Evolutionary conservation across 345 rosid species (phyloP), one percentile per base, ranked within the genome.

Genomic region (Lenwebbia sp.): DNA sequence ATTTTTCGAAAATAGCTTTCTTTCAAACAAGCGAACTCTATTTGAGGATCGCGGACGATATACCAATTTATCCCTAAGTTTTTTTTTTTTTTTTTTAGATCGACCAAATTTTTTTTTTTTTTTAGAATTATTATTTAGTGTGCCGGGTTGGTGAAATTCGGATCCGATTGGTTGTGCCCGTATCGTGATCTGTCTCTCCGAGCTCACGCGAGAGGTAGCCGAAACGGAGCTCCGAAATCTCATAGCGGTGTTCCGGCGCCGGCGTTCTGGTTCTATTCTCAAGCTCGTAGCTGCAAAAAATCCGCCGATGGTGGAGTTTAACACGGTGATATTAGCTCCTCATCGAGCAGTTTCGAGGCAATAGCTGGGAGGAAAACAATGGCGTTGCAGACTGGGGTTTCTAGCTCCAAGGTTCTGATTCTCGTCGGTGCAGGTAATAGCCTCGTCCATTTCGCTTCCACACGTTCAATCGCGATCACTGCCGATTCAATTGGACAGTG

Each of bases 321-420:
- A 37, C 26, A 23, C 81, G 47, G 47, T 9, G 81, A 22, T 0
- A 37, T 19, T 40, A 22, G 47, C 47, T 33, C 81, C 78, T 37
- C 47, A 21, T 10, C 47, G 47, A 37, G 81, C 47, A 19, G 81
- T 21, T 70, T 19, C 26, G 81, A 19, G 26, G 47, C 26, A 4
- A 37, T 25, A 11, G 21, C 37, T 44, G 53, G 83, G 83, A 55
- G 26, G 49, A 33, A 86, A 85, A 85, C 55, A 56, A 95, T 96
- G 98, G 99, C 99, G 87, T 14, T 95, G 92, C 99, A 96, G 92
- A 89, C 98, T 19, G 97, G 95, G 5, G 96, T 94, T 89, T 92
- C 93, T 86, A 90, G 95, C 90, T 93, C 98, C 88, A 95, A 95
- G 86, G 98, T 96, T 56, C 91, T 96, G 76, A 88, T 96, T 85